Conservation (phyloP, 768 basidiomycete genomes). For the Boletellus ananas region DNA sequence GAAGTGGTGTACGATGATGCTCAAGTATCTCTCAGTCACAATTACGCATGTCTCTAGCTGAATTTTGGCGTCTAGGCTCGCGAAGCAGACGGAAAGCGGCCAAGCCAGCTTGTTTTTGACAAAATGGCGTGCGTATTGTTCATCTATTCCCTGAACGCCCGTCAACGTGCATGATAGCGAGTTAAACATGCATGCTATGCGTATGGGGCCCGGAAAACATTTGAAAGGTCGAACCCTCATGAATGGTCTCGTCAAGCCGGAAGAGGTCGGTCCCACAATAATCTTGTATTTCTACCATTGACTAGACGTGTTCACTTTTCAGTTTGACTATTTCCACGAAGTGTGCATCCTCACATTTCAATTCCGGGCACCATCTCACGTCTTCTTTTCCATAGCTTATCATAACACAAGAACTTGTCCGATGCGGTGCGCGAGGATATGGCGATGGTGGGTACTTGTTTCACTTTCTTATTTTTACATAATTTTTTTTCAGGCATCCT, state of each 20-base stretch:
- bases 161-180: conserved; percentile 37
- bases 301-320: conserved; percentile 17
- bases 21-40: conserved; percentile 17
- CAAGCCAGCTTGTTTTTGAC: conserved; percentile 71
- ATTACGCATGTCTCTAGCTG: conserved; percentile 14
- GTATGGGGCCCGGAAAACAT: conserved; percentile 87
- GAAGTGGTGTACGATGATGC: conserved; percentile 54
- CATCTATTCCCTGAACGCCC: neutral
- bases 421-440: conserved; percentile 58
- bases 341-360: conserved; percentile 39
- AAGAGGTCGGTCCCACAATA: conserved; percentile 45
- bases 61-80: conserved; percentile 39
- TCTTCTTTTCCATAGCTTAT: conserved; percentile 39
- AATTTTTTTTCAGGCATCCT: conserved; percentile 32
- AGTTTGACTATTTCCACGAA: conserved; percentile 71
- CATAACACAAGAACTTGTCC: conserved; percentile 58
- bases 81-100: conserved; percentile 89
- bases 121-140: conserved; percentile 63
- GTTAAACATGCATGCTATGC: conserved; percentile 80
- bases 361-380: neutral
- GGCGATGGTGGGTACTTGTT: conserved; percentile 48
- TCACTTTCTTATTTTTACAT: neutral
- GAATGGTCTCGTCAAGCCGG: conserved; percentile 70
- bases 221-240: conserved; percentile 73
- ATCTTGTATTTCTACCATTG: neutral